Base-by-base conservation (phyloP, 2,329 filamentous ascomycete genomes). In the Colletotrichum abscissum region DNA sequence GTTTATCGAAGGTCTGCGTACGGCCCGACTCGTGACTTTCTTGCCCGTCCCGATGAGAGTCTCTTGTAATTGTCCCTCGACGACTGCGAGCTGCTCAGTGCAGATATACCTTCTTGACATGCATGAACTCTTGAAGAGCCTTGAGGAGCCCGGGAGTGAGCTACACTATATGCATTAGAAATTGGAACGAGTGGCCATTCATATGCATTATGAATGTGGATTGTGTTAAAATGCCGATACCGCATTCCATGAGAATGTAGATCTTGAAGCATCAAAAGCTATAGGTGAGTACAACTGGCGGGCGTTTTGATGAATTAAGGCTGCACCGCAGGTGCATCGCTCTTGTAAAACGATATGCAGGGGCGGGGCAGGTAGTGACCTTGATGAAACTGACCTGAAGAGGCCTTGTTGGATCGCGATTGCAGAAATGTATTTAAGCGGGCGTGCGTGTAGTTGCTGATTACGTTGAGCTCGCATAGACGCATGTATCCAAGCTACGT, bases 401-500 rank as follows among this genome's bases (percentile, higher is more conserved):
- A n/a, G 42, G 42, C 19, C 19, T 49, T 9, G 7, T n/a, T 49
- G 42, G 16, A n/a, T n/a, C 1, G 42, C 19, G 60, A 55, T 54
- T n/a, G 26, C 4, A 16, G 24, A 9, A n/a, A 22, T 66, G 42
- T 19, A 24, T 60, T 19, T 66, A 70, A 26, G 9, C 30, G 62
- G 42, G 5, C 0, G 11, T 1, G 1, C 1, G 1, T 28, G 14
- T 6, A n/a, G 28, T 35, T 14, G 49, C 52, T 66, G 54, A 60
- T 70, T 66, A 59, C 52, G 60, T 58, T 59, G 8, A 16, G 4
- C 12, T 42, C 42, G 42, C 55, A 24, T 66, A 66, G 62, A 16
- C 11, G 63, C 67, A 70, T 70, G 30, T 19, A 7, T 28, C 42
- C n/a, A 19, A 69, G 67, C 55, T 70, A 66, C 52, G 42, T 65